Percentiles rank a stretch among this genome's conserved stretches.
These are phyloP conservation scores for Pythium brassicae DNA, from an alignment of 352 stramenopile species.

Conservation along the genomic window DNA sequence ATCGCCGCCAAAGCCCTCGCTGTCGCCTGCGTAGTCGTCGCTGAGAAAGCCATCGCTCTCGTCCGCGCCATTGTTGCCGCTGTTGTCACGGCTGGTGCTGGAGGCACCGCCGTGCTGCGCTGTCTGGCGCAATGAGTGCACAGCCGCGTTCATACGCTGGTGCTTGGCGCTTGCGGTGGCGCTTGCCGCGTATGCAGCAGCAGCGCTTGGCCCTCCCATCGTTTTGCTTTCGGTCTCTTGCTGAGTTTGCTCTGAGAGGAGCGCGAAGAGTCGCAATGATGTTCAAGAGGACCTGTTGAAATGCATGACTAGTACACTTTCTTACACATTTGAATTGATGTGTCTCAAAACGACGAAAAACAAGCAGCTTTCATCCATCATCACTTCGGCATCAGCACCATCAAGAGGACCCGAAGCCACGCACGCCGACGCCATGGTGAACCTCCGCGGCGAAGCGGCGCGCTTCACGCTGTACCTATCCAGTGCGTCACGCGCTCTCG, in stretches of 20 bases:
- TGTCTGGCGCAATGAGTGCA: slow-evolving; percentile 20
- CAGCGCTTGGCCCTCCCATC: slow-evolving; percentile 10
- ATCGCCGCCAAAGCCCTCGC: neutral
- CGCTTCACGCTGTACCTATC: slow-evolving; percentile 71
- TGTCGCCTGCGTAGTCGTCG: slow-evolving; percentile 6
- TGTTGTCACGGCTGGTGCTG: neutral
- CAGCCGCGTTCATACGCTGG: slow-evolving; percentile 8
- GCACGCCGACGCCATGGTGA: slow-evolving; percentile 34
- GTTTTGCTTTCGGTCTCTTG: neutral
- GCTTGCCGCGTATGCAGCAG: slow-evolving; percentile 4
- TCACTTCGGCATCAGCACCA: too few relatives aligned
- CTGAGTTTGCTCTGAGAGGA: neutral
- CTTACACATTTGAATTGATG: neutral
- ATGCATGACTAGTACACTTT: neutral
- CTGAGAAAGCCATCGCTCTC: slow-evolving; percentile 6
- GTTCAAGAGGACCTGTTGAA: neutral
- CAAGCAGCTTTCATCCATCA: neutral
- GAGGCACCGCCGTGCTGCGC: slow-evolving; percentile 11
- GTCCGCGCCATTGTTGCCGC: neutral
- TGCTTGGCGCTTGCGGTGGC: neutral
- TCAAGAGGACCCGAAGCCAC: slow-evolving; percentile 6
- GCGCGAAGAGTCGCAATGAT: neutral
- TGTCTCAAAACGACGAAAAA: slow-evolving; percentile 5
- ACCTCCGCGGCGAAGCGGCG: slow-evolving; percentile 56
- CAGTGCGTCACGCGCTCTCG: slow-evolving; percentile 29